Base-by-base conservation (phyloP, 345 rosid genomes). In the Erodium maritimum region DNA sequence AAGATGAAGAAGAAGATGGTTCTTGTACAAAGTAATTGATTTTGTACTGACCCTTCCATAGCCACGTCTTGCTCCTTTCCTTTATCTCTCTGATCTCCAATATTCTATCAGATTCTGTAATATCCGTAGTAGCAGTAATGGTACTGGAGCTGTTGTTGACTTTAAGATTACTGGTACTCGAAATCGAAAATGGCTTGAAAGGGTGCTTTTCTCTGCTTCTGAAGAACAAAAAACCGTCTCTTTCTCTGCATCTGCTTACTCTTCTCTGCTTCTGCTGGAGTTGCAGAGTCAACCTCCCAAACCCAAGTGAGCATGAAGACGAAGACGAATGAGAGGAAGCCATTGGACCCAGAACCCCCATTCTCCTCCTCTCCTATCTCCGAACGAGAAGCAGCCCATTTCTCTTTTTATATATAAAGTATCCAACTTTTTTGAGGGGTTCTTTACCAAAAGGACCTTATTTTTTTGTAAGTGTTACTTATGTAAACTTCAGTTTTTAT, bases 41-140 rank as follows among this genome's bases (percentile, higher is more conserved):
- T 24, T 87, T 71, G 76, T 78, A 83, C 19, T 71, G 81, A 13
- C 79, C 91, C 74, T 80, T 83, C 97, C 94, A 87, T 17, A 67
- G 61, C 97, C 97, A 91, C 24, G 55, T 69, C 42, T 64, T 79
- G 58, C 73, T 73, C 29, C 59, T 76, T n/a, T 77, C 77, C 50
- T 66, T 80, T 10, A 87, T 75, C 70, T 80, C 95, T 1, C 22
- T 58, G 60, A 74, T 61, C 33, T 72, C 74, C 61, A 85, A 64
- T n/a, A 23, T 55, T 11, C 25, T 21, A 12, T n/a, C 61, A 17
- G 48, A 42, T 42, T 10, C 16, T 42, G 48, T 42, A 10, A 14
- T 7, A 10, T 42, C 48, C 14, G 48, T 42, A 42, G 48, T 11
- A 42, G 48, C 48, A 42, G 17, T 3, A 42, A 10, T 11, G 48